phyloP scores from a whole-genome alignment of 1,284 basidiomycete genomes.

The Chiua sp. region DNA sequence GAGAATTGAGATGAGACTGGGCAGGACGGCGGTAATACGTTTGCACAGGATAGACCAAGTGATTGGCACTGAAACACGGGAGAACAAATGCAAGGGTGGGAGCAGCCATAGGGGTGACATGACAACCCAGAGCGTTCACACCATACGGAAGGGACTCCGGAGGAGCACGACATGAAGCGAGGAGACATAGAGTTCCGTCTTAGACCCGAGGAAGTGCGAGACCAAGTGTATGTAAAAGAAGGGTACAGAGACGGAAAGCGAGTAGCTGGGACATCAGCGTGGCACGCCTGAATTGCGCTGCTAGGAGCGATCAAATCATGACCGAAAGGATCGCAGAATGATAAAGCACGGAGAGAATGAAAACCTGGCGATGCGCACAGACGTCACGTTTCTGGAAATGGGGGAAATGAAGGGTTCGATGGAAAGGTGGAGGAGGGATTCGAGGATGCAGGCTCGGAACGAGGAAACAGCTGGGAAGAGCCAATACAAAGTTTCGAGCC shows the following conservation, averaged over 20 bases:
- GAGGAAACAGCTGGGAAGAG: slow-evolving; percentile 19
- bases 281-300: slow-evolving; percentile 24
- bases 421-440: slow-evolving; percentile 21
- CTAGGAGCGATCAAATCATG: slow-evolving; percentile 37
- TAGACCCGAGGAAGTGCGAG: slow-evolving; percentile 36
- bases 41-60: slow-evolving; percentile 5
- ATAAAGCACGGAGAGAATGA: slow-evolving; percentile 33
- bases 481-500: slow-evolving; percentile 26
- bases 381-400: slow-evolving; percentile 41
- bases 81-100: slow-evolving; percentile 27
- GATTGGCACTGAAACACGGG: slow-evolving; percentile 24
- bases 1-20: background rate
- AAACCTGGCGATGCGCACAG: slow-evolving; percentile 37
- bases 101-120: slow-evolving; percentile 9
- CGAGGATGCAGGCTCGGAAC: slow-evolving; percentile 1
- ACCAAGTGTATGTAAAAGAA: slow-evolving; percentile 39
- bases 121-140: slow-evolving; percentile 11
- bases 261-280: slow-evolving; percentile 20
- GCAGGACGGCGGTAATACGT: too few relatives aligned
- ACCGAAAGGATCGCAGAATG: slow-evolving; percentile 37
- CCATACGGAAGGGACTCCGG: slow-evolving; percentile 17
- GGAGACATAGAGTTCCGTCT: slow-evolving; percentile 34
- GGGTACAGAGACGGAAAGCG: slow-evolving; percentile 30
- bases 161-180: slow-evolving; percentile 32
- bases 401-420: slow-evolving; percentile 32